Conservation (phyloP, 257 asterid genomes). For the Cordia subcordata region DNA sequence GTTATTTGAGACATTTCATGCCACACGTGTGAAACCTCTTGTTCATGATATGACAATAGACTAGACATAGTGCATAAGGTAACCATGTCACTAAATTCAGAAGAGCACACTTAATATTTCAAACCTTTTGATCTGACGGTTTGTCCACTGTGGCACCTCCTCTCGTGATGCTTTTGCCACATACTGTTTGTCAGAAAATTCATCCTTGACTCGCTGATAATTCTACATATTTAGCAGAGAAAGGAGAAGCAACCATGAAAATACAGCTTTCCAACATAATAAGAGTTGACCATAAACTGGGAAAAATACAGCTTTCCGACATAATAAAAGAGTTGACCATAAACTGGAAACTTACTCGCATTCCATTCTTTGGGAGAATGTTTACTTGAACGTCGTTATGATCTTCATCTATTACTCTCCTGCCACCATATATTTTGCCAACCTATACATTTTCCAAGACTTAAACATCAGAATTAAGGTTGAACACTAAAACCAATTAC, state of each 20-base stretch:
- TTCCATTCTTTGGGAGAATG: slow-evolving; percentile 27
- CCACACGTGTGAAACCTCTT: no score
- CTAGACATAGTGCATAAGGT: no score
- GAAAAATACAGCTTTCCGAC: slow-evolving; percentile 3
- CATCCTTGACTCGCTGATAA: slow-evolving; percentile 45
- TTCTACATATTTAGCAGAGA: slow-evolving; percentile 24
- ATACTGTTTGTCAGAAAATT: slow-evolving; percentile 32
- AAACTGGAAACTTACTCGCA: slow-evolving; percentile 23
- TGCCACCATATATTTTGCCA: slow-evolving; percentile 24
- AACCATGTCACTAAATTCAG: no score
- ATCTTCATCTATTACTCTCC: slow-evolving; percentile 34
- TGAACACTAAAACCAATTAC: slow-evolving; percentile 11
- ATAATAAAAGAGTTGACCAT: slow-evolving; percentile 2
- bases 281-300: not conserved
- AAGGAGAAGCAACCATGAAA: no score
- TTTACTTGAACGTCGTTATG: slow-evolving; percentile 18
- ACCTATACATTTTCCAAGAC: slow-evolving; percentile 32
- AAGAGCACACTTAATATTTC: slow-evolving; percentile 7
- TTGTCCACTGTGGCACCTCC: slow-evolving; percentile 33
- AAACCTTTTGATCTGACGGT: slow-evolving; percentile 47
- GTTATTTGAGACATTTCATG: no score
- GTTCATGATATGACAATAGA: no score
- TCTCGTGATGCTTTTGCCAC: slow-evolving; percentile 32
- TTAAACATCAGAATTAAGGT: slow-evolving; percentile 21
- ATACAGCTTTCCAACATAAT: slow-evolving; percentile 2